Base-by-base conservation (phyloP, 73 alveolate species). In the Stentor coeruleus region DNA sequence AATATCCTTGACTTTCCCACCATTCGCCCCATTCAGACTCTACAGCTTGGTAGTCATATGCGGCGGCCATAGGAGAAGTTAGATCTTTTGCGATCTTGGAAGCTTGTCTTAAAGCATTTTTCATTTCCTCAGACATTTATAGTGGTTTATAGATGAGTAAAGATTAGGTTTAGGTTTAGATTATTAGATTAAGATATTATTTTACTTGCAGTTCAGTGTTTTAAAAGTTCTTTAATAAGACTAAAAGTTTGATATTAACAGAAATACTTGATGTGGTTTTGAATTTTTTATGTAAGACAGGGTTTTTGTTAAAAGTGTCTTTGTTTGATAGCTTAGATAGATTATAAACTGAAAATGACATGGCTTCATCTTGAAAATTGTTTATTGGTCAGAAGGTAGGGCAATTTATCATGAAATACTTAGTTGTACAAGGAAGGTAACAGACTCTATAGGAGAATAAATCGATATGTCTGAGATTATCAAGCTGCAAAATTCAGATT, bases 11-110 rank as follows among this genome's bases (percentile, higher is more conserved):
- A 81, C 88, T 85, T 87, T 96, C 97, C 99, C 99, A 96, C 97
- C 97, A 96, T 49, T 96, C 86, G 87, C 93, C 88, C 98, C 99
- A 96, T 55, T 96, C 95, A 72, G 91, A 88, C 86, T 96, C 99
- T 28, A 96, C 99, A 42, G 76, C 83, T 59, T 91, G 87, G 33
- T 98, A 98, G 75, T 93, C 94, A 85, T 96, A 96, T 40, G 93
- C 91, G 30, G 94, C 93, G 15, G 96, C 97, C 90, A 93, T 89
- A 0, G 73, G 73, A 57, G 73, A n/a, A 31, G 35, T 75, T 57
- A 57, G 73, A 57, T 57, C 73, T 2, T 57, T 57, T 57, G 15
- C 28, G 73, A 57, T 57, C 28, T 57, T 31, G 73, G 28, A 57
- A 20, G 73, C 15, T 57, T 57, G 73, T 57, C 35, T 31, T 57